These are phyloP conservation scores for Acorus gramineus DNA, from an alignment of 106 monocot species.

Conservation along the genomic window DNA sequence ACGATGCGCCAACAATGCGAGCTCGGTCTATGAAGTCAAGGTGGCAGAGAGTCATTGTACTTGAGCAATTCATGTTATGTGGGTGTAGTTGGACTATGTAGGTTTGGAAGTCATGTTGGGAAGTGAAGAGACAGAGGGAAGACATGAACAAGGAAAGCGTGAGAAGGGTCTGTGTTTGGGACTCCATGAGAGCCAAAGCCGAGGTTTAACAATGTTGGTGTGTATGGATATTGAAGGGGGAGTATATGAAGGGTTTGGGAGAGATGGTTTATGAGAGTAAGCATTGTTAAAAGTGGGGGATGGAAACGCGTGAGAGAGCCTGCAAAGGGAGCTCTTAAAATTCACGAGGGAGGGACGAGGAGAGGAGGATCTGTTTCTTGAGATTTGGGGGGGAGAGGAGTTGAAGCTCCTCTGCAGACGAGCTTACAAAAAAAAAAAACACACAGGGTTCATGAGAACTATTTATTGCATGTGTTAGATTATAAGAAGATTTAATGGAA, in stretches of 20 bases:
- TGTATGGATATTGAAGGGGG: neutral
- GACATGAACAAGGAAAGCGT: neutral
- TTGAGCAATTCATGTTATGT: neutral
- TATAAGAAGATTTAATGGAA: too few relatives aligned
- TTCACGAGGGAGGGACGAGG: neutral
- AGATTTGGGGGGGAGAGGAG: slow-evolving; percentile 3
- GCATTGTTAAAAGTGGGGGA: too few relatives aligned
- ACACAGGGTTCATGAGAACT: too few relatives aligned
- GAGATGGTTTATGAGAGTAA: slow-evolving; percentile 10
- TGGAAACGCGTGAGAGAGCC: too few relatives aligned
- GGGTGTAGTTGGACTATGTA: slow-evolving; percentile 83
- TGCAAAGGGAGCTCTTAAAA: too few relatives aligned
- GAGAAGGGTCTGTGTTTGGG: neutral
- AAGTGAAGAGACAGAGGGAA: neutral
- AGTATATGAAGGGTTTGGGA: neutral
- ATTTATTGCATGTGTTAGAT: too few relatives aligned
- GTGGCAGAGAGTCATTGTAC: slow-evolving; percentile 49
- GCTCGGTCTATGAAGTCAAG: slow-evolving; percentile 46
- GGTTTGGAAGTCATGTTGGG: slow-evolving; percentile 16
- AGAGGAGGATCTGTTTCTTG: slow-evolving; percentile 15
- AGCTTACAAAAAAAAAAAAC: too few relatives aligned
- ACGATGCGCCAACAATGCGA: slow-evolving; percentile 1
- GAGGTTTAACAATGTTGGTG: neutral
- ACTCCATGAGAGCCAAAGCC: too few relatives aligned
- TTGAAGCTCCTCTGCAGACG: neutral